Percentiles rank a stretch among this genome's conserved stretches.
phyloP scores from a whole-genome alignment of 345 rosid species.

The Sisymbrium altissimum region DNA sequence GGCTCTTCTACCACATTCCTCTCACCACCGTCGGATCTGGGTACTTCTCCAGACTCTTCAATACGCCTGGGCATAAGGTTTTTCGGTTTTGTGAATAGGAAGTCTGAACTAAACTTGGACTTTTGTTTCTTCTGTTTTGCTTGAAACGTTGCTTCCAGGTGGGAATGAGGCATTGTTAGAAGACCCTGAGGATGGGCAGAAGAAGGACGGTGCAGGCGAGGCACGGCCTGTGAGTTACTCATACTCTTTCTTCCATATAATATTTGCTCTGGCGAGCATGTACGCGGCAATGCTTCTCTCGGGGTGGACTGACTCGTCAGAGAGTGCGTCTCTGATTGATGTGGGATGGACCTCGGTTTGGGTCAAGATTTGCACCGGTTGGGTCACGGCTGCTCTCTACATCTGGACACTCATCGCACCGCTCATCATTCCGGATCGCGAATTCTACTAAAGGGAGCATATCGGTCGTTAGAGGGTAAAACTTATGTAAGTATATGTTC shows the following conservation, averaged over 20 bases:
- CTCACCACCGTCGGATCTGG: conserved; percentile 93
- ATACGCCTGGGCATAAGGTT: background rate
- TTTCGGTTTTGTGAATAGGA: background rate
- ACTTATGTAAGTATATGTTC: background rate
- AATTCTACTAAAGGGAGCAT: conserved; percentile 46
- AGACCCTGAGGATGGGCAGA: conserved; percentile 68
- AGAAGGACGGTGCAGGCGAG: conserved; percentile 49
- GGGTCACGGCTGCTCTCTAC: conserved; percentile 77
- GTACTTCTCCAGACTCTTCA: conserved; percentile 33
- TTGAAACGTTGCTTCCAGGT: conserved; percentile 39
- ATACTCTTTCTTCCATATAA: conserved; percentile 85
- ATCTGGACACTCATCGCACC: conserved; percentile 81
- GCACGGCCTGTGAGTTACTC: conserved; percentile 77
- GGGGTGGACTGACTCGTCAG: conserved; percentile 81
- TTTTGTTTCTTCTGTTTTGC: background rate
- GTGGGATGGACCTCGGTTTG: conserved; percentile 99
- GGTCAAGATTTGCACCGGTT: conserved; percentile 88
- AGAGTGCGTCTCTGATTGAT: conserved; percentile 69
- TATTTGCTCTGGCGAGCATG: conserved; percentile 96
- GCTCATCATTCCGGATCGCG: conserved; percentile 57
- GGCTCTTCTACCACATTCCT: conserved; percentile 89
- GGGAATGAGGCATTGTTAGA: conserved; percentile 57
- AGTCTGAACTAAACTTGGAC: background rate
- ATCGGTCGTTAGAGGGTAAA: background rate
- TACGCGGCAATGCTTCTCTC: conserved; percentile 97